Conservation (phyloP, 257 asterid genomes). For the Solanum piurae region DNA sequence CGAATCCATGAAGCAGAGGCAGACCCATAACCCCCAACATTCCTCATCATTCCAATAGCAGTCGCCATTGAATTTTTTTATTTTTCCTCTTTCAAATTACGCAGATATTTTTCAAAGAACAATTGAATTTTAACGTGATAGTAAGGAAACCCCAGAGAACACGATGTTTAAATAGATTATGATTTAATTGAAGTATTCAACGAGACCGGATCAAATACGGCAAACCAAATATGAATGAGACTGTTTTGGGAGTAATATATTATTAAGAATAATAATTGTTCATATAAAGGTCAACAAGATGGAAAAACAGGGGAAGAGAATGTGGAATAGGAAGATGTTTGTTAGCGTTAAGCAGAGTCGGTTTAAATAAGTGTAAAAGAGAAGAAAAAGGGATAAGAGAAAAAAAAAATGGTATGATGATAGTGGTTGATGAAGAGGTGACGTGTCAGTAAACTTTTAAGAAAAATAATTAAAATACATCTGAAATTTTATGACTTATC, state of each 20-base stretch:
- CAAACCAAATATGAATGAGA: not conserved
- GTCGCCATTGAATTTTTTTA: constrained; percentile 24
- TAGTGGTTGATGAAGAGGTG: not conserved
- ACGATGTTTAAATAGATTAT: not conserved
- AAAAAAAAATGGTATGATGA: not conserved
- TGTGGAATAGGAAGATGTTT: not conserved
- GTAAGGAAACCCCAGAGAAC: not conserved
- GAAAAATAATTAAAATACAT: too few species aligned
- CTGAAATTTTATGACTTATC: not conserved
- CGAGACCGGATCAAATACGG: not conserved
- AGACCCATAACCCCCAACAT: constrained; percentile 30
- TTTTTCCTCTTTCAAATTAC: not conserved
- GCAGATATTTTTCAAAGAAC: not conserved
- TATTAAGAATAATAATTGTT: not conserved
- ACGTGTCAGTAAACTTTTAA: not conserved
- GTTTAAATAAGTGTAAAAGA: not conserved
- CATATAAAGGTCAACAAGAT: not conserved
- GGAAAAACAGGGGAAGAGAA: not conserved
- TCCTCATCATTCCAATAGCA: constrained; percentile 8
- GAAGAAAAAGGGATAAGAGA: not conserved
- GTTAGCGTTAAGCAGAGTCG: not conserved
- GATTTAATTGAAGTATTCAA: not conserved
- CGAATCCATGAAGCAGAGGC: constrained; percentile 23
- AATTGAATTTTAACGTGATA: not conserved
- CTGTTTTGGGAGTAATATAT: not conserved